Evolutionary conservation across 331 rosid genomes (phyloP).

Genomic region (Cydonia oblonga): DNA sequence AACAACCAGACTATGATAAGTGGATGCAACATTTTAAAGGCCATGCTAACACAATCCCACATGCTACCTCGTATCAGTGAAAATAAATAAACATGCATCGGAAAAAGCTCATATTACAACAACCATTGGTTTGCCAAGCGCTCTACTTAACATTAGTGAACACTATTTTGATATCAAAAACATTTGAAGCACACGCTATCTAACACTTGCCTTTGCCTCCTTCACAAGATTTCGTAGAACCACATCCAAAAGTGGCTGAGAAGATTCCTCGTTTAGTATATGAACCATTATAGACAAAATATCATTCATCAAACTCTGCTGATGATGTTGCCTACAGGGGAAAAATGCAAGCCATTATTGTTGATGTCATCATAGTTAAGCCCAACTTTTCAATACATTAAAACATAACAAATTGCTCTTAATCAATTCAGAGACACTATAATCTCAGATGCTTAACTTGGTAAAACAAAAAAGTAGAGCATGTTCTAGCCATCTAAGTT

Average conservation of each 20-base stretch:
- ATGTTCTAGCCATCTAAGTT: not conserved
- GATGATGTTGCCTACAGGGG: slow-evolving; percentile 52
- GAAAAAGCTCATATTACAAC: not conserved
- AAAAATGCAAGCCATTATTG: slow-evolving; percentile 7
- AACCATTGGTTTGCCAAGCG: not conserved
- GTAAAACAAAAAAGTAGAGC: not conserved
- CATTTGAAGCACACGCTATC: not conserved
- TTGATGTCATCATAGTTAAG: slow-evolving; percentile 9
- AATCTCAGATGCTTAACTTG: not conserved
- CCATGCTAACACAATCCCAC: not conserved
- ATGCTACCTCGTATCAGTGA: not conserved
- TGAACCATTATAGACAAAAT: slow-evolving; percentile 63
- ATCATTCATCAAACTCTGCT: slow-evolving; percentile 43
- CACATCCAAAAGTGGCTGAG: slow-evolving; percentile 59
- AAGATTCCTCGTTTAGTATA: slow-evolving; percentile 59
- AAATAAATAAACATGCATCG: not conserved
- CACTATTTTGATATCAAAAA: not conserved
- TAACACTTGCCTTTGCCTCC: slow-evolving; percentile 45
- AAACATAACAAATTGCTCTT: not conserved
- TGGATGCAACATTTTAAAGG: not conserved
- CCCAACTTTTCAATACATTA: not conserved
- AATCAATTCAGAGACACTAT: not conserved
- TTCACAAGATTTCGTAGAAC: slow-evolving; percentile 60
- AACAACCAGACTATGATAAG: not conserved
- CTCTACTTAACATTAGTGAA: not conserved